A percentile compares a stretch with the other conserved stretches of the same genome.
These are phyloP conservation scores for Geranium rotundifolium DNA, from an alignment of 345 rosid species.

Conservation along the genomic window DNA sequence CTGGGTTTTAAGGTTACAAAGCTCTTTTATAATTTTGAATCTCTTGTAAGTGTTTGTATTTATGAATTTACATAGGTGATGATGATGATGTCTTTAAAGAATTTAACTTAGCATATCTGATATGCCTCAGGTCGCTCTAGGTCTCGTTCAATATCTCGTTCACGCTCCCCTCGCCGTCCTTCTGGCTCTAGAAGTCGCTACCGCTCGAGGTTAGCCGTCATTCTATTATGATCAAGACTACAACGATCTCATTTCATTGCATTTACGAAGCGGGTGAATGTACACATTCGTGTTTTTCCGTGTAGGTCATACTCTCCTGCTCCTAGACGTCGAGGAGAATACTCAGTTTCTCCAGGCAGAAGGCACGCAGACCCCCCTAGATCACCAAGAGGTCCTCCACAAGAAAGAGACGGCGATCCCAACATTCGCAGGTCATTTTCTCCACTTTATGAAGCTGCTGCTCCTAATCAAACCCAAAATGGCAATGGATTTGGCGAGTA, in stretches of 20 bases:
- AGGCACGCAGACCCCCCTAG: conserved; percentile 50
- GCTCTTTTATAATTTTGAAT: too few relatives aligned
- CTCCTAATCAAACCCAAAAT: conserved; percentile 19
- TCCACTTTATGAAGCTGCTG: conserved; percentile 40
- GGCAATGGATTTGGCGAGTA: conserved; percentile 45
- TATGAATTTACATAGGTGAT: too few relatives aligned
- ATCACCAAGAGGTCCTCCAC: conserved; percentile 71
- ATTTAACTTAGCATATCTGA: neutral
- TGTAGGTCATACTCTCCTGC: conserved; percentile 80
- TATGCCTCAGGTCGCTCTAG: conserved; percentile 57
- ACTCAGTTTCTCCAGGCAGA: conserved; percentile 67
- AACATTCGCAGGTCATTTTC: conserved; percentile 49
- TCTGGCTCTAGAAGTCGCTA: conserved; percentile 60
- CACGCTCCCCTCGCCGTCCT: conserved; percentile 63
- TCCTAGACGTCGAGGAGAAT: conserved; percentile 42
- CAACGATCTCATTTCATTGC: neutral
- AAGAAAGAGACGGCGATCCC: conserved; percentile 39
- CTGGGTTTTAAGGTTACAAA: too few relatives aligned
- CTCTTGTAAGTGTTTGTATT: too few relatives aligned
- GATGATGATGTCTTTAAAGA: too few relatives aligned
- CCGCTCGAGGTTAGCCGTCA: conserved; percentile 59
- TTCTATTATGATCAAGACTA: neutral
- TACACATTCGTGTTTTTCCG: neutral
- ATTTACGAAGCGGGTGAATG: neutral
- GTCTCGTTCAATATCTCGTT: conserved; percentile 66